Evolutionary conservation across 192 early-diverging fungal species (phyloP).

Genomic region (Thamnidium elegans): DNA sequence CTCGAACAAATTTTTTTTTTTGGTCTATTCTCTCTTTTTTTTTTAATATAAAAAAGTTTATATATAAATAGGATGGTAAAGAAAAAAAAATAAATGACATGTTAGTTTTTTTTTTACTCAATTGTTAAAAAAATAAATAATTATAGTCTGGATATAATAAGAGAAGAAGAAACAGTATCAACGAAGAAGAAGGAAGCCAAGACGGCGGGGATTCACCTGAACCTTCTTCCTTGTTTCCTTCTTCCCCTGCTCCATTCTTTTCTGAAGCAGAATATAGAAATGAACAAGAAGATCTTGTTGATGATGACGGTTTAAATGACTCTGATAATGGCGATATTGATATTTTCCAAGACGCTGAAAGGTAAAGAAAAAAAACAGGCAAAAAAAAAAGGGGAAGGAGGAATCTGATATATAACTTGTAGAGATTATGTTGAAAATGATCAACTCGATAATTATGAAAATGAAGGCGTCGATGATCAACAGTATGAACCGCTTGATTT

Average conservation of each 20-base stretch:
- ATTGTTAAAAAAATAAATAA: not conserved
- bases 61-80: too few relatives aligned
- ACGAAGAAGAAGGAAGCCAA: conserved; percentile 22
- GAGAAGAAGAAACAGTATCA: conserved; percentile 49
- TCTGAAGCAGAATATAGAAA: conserved; percentile 51
- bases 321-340: conserved; percentile 85
- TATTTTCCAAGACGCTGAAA: conserved; percentile 81
- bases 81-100: too few relatives aligned
- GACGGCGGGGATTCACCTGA: conserved; percentile 31
- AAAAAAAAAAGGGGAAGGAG: not conserved
- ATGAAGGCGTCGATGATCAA: conserved; percentile 80
- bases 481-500: conserved; percentile 73
- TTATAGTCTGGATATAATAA: conserved; percentile 43
- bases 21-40: too few relatives aligned
- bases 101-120: too few relatives aligned
- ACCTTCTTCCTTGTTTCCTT: conserved; percentile 41
- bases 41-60: too few relatives aligned
- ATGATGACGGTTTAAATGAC: conserved; percentile 49
- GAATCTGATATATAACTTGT: not conserved
- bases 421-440: conserved; percentile 83
- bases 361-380: conserved; percentile 42
- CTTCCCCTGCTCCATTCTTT: conserved; percentile 42
- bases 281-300: conserved; percentile 51
- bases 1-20: too few relatives aligned
- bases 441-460: conserved; percentile 75